These are phyloP conservation scores for Blepharisma stoltei DNA, from an alignment of 73 alveolate genomes.

Conservation along the genomic window DNA sequence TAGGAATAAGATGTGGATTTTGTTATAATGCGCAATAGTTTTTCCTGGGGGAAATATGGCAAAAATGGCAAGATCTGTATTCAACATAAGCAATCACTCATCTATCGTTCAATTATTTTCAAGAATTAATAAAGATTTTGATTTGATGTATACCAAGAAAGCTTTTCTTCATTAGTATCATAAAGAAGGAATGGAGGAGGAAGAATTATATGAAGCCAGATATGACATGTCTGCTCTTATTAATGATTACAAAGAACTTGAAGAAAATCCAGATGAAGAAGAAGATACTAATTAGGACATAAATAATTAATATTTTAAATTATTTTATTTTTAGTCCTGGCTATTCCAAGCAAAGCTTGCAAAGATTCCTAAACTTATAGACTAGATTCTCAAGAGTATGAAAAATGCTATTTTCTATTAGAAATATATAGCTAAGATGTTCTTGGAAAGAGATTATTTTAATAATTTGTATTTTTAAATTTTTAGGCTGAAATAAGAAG, in stretches of 20 bases:
- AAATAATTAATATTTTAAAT: too few species aligned
- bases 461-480: too few species aligned
- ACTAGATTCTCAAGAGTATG: too few species aligned
- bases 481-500: too few species aligned
- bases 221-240: slow-evolving; percentile 96
- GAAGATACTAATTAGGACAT: not conserved
- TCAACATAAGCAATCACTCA: slow-evolving; percentile 74
- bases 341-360: too few species aligned
- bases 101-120: slow-evolving; percentile 85
- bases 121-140: slow-evolving; percentile 93
- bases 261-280: not conserved
- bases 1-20: slow-evolving; percentile 92
- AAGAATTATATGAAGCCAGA: slow-evolving; percentile 92
- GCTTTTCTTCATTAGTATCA: slow-evolving; percentile 83
- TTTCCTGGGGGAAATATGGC: slow-evolving; percentile 98
- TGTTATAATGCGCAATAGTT: slow-evolving; percentile 91
- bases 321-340: too few species aligned
- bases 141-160: slow-evolving; percentile 89
- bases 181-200: slow-evolving; percentile 78
- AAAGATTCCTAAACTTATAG: too few species aligned
- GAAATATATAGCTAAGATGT: too few species aligned
- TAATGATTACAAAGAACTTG: slow-evolving; percentile 92
- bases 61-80: slow-evolving; percentile 82
- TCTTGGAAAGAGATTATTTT: too few species aligned
- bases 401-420: too few species aligned